Evolutionary conservation across 2,329 filamentous ascomycete species (phyloP).

Genomic region (Hypoxylon sp.): DNA sequence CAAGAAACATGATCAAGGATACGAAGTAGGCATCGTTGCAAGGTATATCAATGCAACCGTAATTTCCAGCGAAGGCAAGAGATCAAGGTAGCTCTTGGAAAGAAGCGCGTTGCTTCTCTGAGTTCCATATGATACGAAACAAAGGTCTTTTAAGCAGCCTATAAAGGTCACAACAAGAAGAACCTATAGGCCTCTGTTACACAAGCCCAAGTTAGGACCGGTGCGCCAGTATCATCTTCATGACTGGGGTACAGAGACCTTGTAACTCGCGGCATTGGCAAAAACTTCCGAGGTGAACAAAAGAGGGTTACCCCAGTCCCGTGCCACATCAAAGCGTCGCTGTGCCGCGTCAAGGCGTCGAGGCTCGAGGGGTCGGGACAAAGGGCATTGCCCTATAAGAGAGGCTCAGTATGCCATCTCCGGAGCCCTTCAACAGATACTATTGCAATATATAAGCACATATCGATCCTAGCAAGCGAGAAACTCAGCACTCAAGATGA

Average conservation of each 20-base stretch:
- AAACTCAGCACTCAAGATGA: conserved; percentile 7
- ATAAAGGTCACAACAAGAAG: neutral
- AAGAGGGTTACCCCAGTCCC: neutral
- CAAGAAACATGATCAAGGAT: too few relatives aligned
- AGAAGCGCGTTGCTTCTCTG: too few relatives aligned
- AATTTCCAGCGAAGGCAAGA: too few relatives aligned
- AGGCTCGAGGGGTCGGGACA: neutral
- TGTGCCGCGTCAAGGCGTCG: too few relatives aligned
- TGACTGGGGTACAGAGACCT: too few relatives aligned
- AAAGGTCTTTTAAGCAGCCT: neutral
- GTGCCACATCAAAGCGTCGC: too few relatives aligned
- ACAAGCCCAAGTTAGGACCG: neutral
- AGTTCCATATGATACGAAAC: too few relatives aligned
- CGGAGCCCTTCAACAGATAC: neutral
- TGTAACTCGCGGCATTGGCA: neutral
- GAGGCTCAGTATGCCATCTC: neutral
- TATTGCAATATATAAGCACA: neutral
- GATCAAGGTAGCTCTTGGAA: too few relatives aligned
- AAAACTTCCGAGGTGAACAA: neutral
- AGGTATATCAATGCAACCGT: too few relatives aligned
- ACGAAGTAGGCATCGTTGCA: too few relatives aligned
- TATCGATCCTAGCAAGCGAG: neutral
- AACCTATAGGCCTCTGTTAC: neutral
- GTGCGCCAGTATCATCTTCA: neutral
- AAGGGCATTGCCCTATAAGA: neutral